Conservation (phyloP, 768 basidiomycete species). For the Russula griseocarnosa region DNA sequence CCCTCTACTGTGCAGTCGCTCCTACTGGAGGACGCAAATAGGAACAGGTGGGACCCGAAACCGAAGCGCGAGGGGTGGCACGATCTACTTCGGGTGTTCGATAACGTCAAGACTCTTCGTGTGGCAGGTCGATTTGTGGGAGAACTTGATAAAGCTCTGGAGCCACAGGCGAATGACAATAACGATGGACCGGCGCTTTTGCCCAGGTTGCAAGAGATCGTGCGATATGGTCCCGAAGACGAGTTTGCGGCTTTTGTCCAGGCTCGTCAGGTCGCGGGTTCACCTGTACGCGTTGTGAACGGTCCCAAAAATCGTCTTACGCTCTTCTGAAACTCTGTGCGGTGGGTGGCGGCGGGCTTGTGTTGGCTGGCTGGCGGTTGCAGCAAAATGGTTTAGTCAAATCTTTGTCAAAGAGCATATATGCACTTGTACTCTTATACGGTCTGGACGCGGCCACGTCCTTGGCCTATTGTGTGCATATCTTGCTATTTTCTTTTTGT, state of each 20-base stretch:
- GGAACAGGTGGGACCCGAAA: fast-evolving
- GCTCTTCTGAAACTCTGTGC: not conserved
- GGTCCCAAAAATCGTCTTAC: not conserved
- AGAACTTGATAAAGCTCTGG: not conserved
- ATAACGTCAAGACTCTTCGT: not conserved
- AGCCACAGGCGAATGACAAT: not conserved
- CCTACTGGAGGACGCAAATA: not conserved
- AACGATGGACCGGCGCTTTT: not conserved
- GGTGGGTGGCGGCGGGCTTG: no score
- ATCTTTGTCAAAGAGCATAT: no score
- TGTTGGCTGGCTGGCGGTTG: no score
- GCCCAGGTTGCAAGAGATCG: slow-evolving; percentile 5
- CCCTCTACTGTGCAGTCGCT: not conserved
- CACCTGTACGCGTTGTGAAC: not conserved
- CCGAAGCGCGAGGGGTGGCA: not conserved
- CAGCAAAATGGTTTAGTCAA: no score
- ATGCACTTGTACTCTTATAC: no score
- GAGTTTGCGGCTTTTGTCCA: not conserved
- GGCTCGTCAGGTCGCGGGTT: not conserved
- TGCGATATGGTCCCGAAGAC: not conserved
- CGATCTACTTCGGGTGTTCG: not conserved
- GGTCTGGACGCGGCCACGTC: no score
- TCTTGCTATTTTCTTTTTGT: no score
- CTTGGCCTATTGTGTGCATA: no score
- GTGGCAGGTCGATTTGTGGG: not conserved